phyloP scores from a whole-genome alignment of 1,139 yeast species.

The Suhomyces kunorum region DNA sequence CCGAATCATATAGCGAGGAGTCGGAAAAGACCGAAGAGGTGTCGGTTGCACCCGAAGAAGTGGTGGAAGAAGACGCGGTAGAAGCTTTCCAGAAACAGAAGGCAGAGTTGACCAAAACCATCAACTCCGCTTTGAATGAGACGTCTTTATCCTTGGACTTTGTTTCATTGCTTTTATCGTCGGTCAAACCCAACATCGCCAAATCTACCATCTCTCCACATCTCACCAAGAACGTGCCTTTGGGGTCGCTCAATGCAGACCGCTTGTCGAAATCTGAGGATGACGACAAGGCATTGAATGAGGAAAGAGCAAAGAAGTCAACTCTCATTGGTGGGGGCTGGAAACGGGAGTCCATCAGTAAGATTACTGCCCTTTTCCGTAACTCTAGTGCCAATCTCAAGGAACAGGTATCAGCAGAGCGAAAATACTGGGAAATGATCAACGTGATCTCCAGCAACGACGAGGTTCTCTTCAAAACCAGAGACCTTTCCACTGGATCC shows the following conservation, averaged over 20 bases:
- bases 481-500: conserved; percentile 52
- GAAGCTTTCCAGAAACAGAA: conserved; percentile 52
- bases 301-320: conserved; percentile 25
- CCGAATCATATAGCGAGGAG: conserved; percentile 9
- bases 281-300: conserved; percentile 19
- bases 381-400: conserved; percentile 53
- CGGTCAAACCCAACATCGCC: conserved; percentile 81
- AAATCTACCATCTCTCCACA: conserved; percentile 88
- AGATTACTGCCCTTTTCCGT: conserved; percentile 54
- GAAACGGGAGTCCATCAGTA: conserved; percentile 71
- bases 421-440: conserved; percentile 70
- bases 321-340: conserved; percentile 73
- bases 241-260: conserved; percentile 79
- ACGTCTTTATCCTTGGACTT: conserved; percentile 86
- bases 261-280: conserved; percentile 35
- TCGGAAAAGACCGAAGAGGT: conserved; percentile 10
- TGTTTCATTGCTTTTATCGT: conserved; percentile 78
- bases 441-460: conserved; percentile 52
- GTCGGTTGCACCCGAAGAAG: conserved; percentile 38
- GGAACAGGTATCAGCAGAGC: conserved; percentile 62
- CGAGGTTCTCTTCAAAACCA: conserved; percentile 72
- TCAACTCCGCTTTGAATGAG: conserved; percentile 79
- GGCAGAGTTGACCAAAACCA: conserved; percentile 53
- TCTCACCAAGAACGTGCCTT: conserved; percentile 71
- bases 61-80: conserved; percentile 22